Conservation (phyloP, 2,329 filamentous ascomycete genomes). For the Aureobasidium sp. region DNA sequence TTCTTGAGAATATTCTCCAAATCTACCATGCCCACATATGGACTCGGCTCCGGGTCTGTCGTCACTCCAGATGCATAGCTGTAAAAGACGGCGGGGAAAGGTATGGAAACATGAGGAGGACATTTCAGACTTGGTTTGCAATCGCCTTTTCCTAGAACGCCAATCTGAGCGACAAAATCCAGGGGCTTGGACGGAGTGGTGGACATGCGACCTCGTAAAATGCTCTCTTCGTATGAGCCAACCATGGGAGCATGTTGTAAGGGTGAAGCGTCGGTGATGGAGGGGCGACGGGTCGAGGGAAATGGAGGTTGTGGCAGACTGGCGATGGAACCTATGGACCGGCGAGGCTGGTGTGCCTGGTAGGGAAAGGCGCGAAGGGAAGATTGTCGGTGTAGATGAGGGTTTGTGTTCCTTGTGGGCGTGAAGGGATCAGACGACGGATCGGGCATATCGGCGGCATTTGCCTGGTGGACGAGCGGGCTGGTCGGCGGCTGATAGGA, state of each 20-base stretch:
- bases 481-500: constrained; percentile 84
- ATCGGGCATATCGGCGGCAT: constrained; percentile 66
- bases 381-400: not conserved
- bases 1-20: constrained; percentile 67
- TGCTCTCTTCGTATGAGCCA: constrained; percentile 95
- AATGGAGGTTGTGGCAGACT: constrained; percentile 40
- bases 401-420: constrained; percentile 20
- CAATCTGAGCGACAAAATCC: constrained; percentile 90
- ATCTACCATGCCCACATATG: constrained; percentile 90
- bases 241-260: constrained; percentile 92
- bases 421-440: constrained; percentile 35
- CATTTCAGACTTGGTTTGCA: constrained; percentile 81
- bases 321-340: constrained; percentile 60
- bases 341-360: constrained; percentile 71
- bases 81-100: constrained; percentile 94
- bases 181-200: constrained; percentile 88
- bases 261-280: constrained; percentile 67
- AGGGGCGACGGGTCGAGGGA: constrained; percentile 56
- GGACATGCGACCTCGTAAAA: constrained; percentile 91
- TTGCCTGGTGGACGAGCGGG: constrained; percentile 81
- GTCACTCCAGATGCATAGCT: constrained; percentile 70
- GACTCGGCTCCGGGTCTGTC: constrained; percentile 76
- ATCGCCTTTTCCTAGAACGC: constrained; percentile 80
- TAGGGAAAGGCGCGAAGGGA: constrained; percentile 45
- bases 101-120: constrained; percentile 80